Evolutionary conservation across 2,329 filamentous ascomycete genomes (phyloP), one percentile per base, ranked within the genome.

Genomic region (Epichloe brachyelytri): DNA sequence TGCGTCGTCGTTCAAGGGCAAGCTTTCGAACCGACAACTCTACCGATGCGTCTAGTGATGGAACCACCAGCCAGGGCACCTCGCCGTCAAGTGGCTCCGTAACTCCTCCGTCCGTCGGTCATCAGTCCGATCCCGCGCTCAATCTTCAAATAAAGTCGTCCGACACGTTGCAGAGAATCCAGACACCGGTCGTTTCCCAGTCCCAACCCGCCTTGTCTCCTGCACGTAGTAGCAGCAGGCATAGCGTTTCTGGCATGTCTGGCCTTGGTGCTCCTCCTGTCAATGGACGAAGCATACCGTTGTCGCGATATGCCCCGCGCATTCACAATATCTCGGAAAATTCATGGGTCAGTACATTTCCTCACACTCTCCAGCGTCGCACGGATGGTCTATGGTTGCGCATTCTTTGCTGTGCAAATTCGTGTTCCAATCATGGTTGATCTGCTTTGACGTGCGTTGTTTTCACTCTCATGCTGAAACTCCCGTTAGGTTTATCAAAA

Each of bases 401-500:
- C 19, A 15, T 17, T 6, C 5, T 41, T n/a, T 17, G 14, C 17
- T 33, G 17, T 51, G 43, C 49, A 36, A 51, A 4, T 37, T 26
- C 26, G n/a, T 12, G 15, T 36, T 43, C 30, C 30, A n/a, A 19
- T 14, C 10, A 37, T 10, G 14, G 5, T 44, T 10, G 5, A 33
- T 15, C 19, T 37, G 33, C 33, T 19, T 37, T 7, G 4, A 14
- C 11, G 15, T 36, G 6, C 30, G 12, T 14, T 19, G 12, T 26
- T 45, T 20, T 3, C 20, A 30, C 8, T 19, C 40, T 2, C 4
- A 30, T 48, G 41, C 63, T 64, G 51, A 66, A 58, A 56, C 33
- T 17, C 20, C 40, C 36, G 38, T 58, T n/a, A 95, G 88, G 88
- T 94, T 19, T 88, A 95, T 63, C 89, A 96, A 72, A 96, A 95